Conservation (phyloP, 257 asterid genomes). For the Jacaranda mimosifolia region DNA sequence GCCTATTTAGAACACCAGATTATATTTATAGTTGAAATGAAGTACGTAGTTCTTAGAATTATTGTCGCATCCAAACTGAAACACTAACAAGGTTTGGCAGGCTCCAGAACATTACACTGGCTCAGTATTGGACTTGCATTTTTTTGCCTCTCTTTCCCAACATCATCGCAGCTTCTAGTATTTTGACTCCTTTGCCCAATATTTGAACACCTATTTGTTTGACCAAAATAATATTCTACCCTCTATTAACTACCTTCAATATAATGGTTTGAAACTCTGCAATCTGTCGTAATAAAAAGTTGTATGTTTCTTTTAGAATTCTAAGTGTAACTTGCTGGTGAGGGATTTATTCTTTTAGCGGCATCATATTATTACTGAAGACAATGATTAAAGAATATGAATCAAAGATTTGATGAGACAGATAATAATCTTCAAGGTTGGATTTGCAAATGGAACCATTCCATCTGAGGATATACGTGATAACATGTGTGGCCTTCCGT, state of each 20-base stretch:
- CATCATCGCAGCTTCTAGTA: too few species aligned
- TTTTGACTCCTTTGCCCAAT: too few species aligned
- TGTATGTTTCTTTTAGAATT: neutral
- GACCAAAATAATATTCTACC: too few species aligned
- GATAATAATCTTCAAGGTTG: constrained; percentile 39
- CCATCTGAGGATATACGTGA: constrained; percentile 84
- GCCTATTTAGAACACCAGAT: too few species aligned
- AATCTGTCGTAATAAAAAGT: neutral
- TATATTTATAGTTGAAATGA: too few species aligned
- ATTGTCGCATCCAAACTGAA: neutral
- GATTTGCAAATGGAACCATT: constrained; percentile 82
- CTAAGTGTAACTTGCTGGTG: constrained; percentile 33
- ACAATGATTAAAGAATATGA: neutral
- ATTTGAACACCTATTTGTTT: too few species aligned
- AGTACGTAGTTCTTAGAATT: too few species aligned
- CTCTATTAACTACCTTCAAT: too few species aligned
- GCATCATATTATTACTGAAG: neutral
- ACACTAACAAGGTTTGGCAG: neutral
- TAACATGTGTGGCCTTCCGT: constrained; percentile 76
- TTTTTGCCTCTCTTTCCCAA: too few species aligned
- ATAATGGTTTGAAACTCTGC: neutral
- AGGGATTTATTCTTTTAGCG: constrained; percentile 32
- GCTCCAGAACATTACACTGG: neutral
- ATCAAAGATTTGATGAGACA: neutral
- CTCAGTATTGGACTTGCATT: too few species aligned